These are phyloP conservation scores for Russula olivacea DNA, from an alignment of 768 basidiomycete species.

Conservation along the genomic window DNA sequence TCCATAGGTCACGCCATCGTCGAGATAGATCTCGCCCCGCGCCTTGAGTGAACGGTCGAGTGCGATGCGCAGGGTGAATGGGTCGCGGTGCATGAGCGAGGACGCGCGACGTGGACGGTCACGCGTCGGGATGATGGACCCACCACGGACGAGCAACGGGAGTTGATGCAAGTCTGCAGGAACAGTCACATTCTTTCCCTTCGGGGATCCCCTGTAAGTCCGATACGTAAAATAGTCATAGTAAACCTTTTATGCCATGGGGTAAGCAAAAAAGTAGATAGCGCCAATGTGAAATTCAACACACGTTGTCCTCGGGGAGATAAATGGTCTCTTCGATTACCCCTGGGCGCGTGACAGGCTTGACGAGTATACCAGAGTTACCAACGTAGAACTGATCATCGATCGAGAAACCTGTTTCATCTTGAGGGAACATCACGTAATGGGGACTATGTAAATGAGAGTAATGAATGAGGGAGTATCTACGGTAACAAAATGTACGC, in stretches of 20 bases:
- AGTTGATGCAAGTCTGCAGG: slow-evolving; percentile 72
- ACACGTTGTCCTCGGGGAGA: slow-evolving; percentile 78
- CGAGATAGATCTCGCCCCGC: slow-evolving; percentile 84
- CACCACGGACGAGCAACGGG: slow-evolving; percentile 85
- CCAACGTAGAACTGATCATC: slow-evolving; percentile 96
- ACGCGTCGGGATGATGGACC: slow-evolving; percentile 82
- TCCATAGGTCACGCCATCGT: slow-evolving; percentile 83
- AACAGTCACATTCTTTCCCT: slow-evolving; percentile 68
- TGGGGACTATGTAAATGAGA: slow-evolving; percentile 69
- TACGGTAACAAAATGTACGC: slow-evolving; percentile 23
- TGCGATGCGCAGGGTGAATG: slow-evolving; percentile 86
- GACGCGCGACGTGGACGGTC: slow-evolving; percentile 85
- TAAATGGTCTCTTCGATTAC: slow-evolving; percentile 69
- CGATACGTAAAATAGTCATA: slow-evolving; percentile 84
- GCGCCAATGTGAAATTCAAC: neutral
- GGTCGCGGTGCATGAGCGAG: slow-evolving; percentile 82
- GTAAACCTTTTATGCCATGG: slow-evolving; percentile 54
- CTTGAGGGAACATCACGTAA: slow-evolving; percentile 88
- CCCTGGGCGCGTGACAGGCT: slow-evolving; percentile 78
- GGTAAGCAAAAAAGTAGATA: neutral
- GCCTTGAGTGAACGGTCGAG: slow-evolving; percentile 56
- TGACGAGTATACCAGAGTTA: slow-evolving; percentile 80
- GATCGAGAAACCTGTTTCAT: slow-evolving; percentile 75
- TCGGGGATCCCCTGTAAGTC: slow-evolving; percentile 58
- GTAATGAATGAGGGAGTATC: neutral